These are phyloP conservation scores for Geotrichum cucujoidarum DNA, from an alignment of 1,139 yeast genomes.

Conservation along the genomic window DNA sequence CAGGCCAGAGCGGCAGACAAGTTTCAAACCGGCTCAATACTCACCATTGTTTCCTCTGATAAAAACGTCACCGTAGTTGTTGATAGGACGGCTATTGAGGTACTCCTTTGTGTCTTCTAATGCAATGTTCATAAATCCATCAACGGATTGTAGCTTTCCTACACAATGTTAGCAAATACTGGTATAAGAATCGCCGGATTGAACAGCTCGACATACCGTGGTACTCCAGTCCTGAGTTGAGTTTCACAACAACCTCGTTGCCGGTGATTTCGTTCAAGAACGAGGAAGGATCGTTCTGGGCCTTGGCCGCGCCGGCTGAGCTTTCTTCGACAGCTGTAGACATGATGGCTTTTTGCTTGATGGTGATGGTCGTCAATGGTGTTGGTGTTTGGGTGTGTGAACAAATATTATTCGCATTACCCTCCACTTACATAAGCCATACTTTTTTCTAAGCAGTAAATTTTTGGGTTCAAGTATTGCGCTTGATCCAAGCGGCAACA, in stretches of 20 bases:
- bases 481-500: too few species aligned
- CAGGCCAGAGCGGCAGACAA: too few species aligned
- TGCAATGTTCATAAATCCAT: slow-evolving; percentile 95
- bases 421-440: too few species aligned
- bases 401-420: too few species aligned
- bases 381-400: too few species aligned
- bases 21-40: slow-evolving; percentile 19
- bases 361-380: background rate
- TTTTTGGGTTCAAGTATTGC: background rate
- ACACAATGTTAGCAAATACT: slow-evolving; percentile 9
- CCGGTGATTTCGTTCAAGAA: slow-evolving; percentile 79
- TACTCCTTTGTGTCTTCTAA: slow-evolving; percentile 70
- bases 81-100: slow-evolving; percentile 52
- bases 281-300: slow-evolving; percentile 47
- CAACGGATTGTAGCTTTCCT: slow-evolving; percentile 79
- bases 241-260: slow-evolving; percentile 71
- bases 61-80: slow-evolving; percentile 78
- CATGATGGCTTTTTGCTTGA: background rate
- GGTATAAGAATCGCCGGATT: slow-evolving; percentile 18
- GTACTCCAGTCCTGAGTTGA: slow-evolving; percentile 83
- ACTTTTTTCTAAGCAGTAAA: too few species aligned
- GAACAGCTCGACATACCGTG: slow-evolving; percentile 41
- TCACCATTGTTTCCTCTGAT: slow-evolving; percentile 88
- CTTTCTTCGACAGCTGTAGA: slow-evolving; percentile 1
- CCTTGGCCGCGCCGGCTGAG: background rate